Evolutionary conservation across 805 yeast genomes (phyloP), one percentile per base, ranked within the genome.

Genomic region (Wickerhamomyces hampshirensis): DNA sequence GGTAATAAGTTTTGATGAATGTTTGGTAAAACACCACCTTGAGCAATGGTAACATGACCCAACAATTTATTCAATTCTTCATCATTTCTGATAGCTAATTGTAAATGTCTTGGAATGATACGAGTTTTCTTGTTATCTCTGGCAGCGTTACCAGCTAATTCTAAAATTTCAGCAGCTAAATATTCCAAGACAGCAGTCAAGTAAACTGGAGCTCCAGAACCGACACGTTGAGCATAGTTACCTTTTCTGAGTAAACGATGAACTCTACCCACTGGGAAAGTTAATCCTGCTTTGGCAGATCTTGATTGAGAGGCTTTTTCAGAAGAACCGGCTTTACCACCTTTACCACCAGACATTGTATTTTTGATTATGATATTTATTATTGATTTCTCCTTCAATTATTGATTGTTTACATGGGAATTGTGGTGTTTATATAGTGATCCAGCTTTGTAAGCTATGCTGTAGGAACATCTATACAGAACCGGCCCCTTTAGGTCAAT

Each of bases 221-320:
- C 97, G 58, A 91, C 83, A 75, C 98, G 83, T 74, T 89, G 95
- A 62, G 97, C 95, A 75, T 91, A 86, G 82, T 89, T 86, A 66
- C 96, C 96, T 73, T 84, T 87, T 80, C 95, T 86, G 62, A 91
- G 73, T 56, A 89, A 77, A 74, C 97, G 82, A 77, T 91, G 96
- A 56, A 91, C 93, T 81, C 98, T 89, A 69, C 98, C 98, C 54
- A 91, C 98, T 74, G 98, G 98, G 94, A 91, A 91, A 59, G 95
- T 86, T 63, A 91, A 80, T 68, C 97, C 98, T 63, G 98, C 97
- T 77, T 88, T 91, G 49, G 96, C 82, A 56, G 98, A 91, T 81
- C 98, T 87, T 39, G 97, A 84, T 75, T 91, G 93, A 63, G 97
- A 83, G 60, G 95, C 88, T 73, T 91, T 91, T 66, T 87, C 89